Percentiles rank a stretch among this genome's conserved stretches.
These are phyloP conservation scores for Smallanthus sonchifolius DNA, from an alignment of 129 eudicot species.

Conservation along the genomic window DNA sequence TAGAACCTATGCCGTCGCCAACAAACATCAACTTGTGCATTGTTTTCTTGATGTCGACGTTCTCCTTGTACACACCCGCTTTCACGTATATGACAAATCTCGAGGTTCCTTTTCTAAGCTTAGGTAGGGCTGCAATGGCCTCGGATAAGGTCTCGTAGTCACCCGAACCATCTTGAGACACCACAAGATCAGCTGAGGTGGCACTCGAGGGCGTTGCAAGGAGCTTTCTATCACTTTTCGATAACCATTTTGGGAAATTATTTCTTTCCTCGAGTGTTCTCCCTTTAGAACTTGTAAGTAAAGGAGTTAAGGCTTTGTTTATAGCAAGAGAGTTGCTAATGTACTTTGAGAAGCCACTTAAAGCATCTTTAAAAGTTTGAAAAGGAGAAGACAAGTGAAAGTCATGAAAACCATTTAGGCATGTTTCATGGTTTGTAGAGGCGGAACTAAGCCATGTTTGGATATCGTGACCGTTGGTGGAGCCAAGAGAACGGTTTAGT, in stretches of 20 bases:
- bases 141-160: conserved; percentile 47
- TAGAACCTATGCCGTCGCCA: conserved; percentile 56
- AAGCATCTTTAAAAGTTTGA: conserved; percentile 22
- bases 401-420: conserved; percentile 53
- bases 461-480: conserved; percentile 27
- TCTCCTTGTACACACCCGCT: conserved; percentile 52
- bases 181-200: conserved; percentile 39
- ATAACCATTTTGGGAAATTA: conserved; percentile 38
- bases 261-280: conserved; percentile 27
- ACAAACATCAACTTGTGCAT: conserved; percentile 44
- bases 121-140: conserved; percentile 37
- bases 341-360: conserved; percentile 31
- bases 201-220: conserved; percentile 31
- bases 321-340: conserved; percentile 55
- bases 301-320: conserved; percentile 37
- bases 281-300: conserved; percentile 24
- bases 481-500: conserved; percentile 35
- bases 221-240: conserved; percentile 38
- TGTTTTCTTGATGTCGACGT: conserved; percentile 36
- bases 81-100: conserved; percentile 51
- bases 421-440: conserved; percentile 47
- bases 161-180: conserved; percentile 62
- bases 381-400: conserved; percentile 32
- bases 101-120: conserved; percentile 24
- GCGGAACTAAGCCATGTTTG: conserved; percentile 61